Evolutionary conservation across 108 stramenopile species (phyloP).

Genomic region (Thalassiosira profunda): DNA sequence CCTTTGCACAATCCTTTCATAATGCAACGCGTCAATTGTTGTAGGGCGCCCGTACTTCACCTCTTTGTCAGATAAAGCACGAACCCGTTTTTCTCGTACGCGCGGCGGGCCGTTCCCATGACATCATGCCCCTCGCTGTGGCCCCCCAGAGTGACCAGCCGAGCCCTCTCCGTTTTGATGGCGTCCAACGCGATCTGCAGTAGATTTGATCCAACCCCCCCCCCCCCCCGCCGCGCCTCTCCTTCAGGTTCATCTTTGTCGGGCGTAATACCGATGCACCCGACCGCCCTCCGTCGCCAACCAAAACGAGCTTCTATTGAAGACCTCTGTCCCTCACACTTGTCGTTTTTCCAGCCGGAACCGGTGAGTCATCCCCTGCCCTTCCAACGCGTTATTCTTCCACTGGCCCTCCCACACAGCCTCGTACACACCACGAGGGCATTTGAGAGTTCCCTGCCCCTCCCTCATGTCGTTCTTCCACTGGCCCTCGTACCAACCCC

Average conservation of each 20-base stretch:
- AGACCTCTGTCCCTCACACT: too few species aligned
- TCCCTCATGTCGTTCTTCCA: too few species aligned
- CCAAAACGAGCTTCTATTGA: too few species aligned
- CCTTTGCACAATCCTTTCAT: neutral
- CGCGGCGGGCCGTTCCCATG: neutral
- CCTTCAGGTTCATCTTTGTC: neutral
- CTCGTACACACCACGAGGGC: too few species aligned
- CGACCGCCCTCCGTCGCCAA: too few species aligned
- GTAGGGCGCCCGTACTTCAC: neutral
- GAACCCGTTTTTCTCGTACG: constrained; percentile 10
- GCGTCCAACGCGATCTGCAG: neutral
- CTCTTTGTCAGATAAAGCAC: neutral
- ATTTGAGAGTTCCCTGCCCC: too few species aligned
- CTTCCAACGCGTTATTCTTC: too few species aligned
- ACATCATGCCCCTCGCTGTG: constrained; percentile 7
- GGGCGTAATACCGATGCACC: neutral
- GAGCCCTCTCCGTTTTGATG: neutral
- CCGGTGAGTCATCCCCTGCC: too few species aligned
- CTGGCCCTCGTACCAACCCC: constrained; percentile 23
- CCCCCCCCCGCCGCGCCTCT: neutral
- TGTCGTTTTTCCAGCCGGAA: too few species aligned
- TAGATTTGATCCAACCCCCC: neutral
- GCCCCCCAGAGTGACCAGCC: constrained; percentile 5
- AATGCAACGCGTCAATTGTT: constrained; percentile 1
- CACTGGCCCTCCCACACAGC: too few species aligned